Base-by-base conservation (phyloP, 179 eudicot genomes). In the Carnegiea gigantea region DNA sequence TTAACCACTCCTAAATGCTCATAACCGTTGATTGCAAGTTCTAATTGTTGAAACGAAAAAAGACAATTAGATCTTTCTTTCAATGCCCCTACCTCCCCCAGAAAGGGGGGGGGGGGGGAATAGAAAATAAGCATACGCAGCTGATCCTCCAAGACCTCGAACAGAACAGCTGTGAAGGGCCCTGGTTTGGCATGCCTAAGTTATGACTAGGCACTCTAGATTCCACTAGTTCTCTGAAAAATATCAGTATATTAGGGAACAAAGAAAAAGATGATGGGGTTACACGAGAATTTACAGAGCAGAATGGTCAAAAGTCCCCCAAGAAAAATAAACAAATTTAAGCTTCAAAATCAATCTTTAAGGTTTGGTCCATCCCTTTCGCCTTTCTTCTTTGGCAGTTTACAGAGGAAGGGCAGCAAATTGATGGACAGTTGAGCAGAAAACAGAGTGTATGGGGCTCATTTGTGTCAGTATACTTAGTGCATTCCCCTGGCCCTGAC, bases 281-380 rank as follows among this genome's bases (percentile, higher is more conserved):
- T n/a, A 85, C 36, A 70, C 43, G 75, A n/a, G 67, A 57, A 68
- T 74, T 83, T 70, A 84, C 80, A 81, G 80, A 81, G 80, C 2
- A 78, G 83, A 78, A 75, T 84, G 85, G 83, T 86, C 87, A 82
- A 84, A 86, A 84, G 85, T 24, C 54, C 15, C 46, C 14, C 18
- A 11, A 67, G 72, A 26, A 67, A 67, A 67, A 67, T 13, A 26
- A 77, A 57, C 14, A 67, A 77, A 54, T 28, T 18, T 13, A 48
- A 76, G 57, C 18, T 38, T 51, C 12, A 33, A 77, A 28, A 60
- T 20, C 62, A 81, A n/a, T 54, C 70, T 15, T 70, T 49, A 78
- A 70, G 86, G 85, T 79, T 62, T 38, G 83, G 88, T 84, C 86
- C 81, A 81, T 51, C 65, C 46, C 48, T 75, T 65, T 77, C 80